Base-by-base conservation (phyloP, 1,284 basidiomycete species). In the Ganoderma sp. region DNA sequence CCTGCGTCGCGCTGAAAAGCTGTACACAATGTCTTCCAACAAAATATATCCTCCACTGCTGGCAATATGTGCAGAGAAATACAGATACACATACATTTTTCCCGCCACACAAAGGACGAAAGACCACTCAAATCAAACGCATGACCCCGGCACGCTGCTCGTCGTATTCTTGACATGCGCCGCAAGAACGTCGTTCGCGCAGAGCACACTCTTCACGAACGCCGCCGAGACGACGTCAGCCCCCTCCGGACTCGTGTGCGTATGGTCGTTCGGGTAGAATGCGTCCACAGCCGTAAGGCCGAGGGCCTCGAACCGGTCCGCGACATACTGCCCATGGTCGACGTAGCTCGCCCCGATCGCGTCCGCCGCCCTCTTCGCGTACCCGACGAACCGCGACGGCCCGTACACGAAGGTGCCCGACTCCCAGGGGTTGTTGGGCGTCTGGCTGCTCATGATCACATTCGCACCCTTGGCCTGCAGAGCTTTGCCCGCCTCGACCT, bases 371-470 rank as follows among this genome's bases (percentile, higher is more conserved):
- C 78, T 76, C 67, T 81, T 73, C 1, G 85, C 84, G 71, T 86
- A 86, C 1, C 75, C 78, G 32, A 84, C 84, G 71, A 86, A 87
- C 14, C 84, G 79, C 32, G 80, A 76, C 34, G 79, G 78, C 19
- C 80, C 75, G 41, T 73, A 70, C 15, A 63, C 74, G 52, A 84
- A 81, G 37, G 75, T 74, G 52, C 73, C 76, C 62, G 78, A 77
- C 15, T 78, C 74, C 82, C 84, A 85, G 37, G 80, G 79, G 73
- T 86, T 83, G 72, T 82, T 76, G 3, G 85, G 84, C 4, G 85
- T 86, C 71, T 84, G 82, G n/a, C 81, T 81, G 22, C 83, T 83
- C 37, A 85, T 76, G 68, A 87, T 85, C 37, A 81, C 79, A 41
- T 80, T 82, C 37, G 80, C 84, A 19, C 84, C 85, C 74, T 85